Conservation (phyloP, 805 yeast species). For the Sugiyamaella floridensis region DNA sequence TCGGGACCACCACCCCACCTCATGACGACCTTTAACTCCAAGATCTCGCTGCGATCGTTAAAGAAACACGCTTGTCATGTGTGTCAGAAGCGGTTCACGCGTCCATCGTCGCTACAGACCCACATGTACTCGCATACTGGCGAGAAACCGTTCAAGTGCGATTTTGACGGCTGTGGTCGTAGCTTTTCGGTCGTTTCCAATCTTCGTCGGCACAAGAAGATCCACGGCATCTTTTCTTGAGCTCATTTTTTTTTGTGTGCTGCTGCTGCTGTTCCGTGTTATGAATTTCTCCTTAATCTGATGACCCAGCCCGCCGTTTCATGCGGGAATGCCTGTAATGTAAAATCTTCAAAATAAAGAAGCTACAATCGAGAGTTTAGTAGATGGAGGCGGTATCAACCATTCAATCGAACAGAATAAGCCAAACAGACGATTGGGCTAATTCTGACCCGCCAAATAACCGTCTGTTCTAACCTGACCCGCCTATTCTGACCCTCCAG, state of each 20-base stretch:
- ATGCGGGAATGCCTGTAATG: neutral
- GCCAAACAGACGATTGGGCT: too few relatives aligned
- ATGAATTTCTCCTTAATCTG: neutral
- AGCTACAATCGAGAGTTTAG: neutral
- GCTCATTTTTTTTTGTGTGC: neutral
- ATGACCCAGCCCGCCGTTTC: neutral
- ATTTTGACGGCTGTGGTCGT: slow-evolving; percentile 64
- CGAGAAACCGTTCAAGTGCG: slow-evolving; percentile 62
- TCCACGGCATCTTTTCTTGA: slow-evolving; percentile 39
- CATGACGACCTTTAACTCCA: slow-evolving; percentile 22
- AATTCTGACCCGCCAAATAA: too few relatives aligned
- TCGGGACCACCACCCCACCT: slow-evolving; percentile 21
- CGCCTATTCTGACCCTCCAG: too few relatives aligned
- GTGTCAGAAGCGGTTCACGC: slow-evolving; percentile 71
- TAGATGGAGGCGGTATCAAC: too few relatives aligned
- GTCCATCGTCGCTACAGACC: slow-evolving; percentile 78
- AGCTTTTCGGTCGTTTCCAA: slow-evolving; percentile 73
- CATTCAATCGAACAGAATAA: too few relatives aligned
- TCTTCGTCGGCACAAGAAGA: slow-evolving; percentile 72
- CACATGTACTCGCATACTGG: slow-evolving; percentile 81
- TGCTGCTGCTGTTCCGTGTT: neutral
- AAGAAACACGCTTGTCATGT: slow-evolving; percentile 35
- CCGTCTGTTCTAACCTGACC: too few relatives aligned
- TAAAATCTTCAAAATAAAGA: neutral
- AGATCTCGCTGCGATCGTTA: slow-evolving; percentile 15